These are phyloP conservation scores for Nakaseomyces bracarensis DNA, from an alignment of 1,139 yeast genomes.

Conservation along the genomic window DNA sequence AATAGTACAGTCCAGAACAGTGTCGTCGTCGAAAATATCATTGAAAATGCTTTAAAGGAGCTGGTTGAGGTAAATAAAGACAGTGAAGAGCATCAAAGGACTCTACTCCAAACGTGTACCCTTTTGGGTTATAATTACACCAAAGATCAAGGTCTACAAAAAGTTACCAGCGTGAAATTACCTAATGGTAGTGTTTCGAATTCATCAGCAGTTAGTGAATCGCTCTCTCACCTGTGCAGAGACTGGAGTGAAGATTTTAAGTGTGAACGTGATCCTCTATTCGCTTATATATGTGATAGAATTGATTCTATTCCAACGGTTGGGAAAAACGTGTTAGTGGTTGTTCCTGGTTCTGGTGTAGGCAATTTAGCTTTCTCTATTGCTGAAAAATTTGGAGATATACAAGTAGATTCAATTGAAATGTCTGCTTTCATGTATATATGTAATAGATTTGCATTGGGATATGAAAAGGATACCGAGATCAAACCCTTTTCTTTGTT, in stretches of 20 bases:
- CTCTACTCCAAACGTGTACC: slow-evolving; percentile 20
- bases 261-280: slow-evolving; percentile 45
- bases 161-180: neutral
- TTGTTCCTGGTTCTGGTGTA: slow-evolving; percentile 75
- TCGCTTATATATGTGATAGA: slow-evolving; percentile 39
- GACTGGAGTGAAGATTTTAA: slow-evolving; percentile 54
- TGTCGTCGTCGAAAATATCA: slow-evolving; percentile 39
- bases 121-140: slow-evolving; percentile 16
- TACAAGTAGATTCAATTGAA: slow-evolving; percentile 61
- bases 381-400: slow-evolving; percentile 34
- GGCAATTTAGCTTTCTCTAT: slow-evolving; percentile 65
- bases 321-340: slow-evolving; percentile 38
- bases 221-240: slow-evolving; percentile 62
- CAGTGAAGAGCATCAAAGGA: slow-evolving; percentile 32
- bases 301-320: slow-evolving; percentile 28
- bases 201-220: slow-evolving; percentile 51
- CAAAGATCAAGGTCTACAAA: slow-evolving; percentile 7
- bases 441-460: slow-evolving; percentile 50
- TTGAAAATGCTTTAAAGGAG: slow-evolving; percentile 35
- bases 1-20: slow-evolving; percentile 40
- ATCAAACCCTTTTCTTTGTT: slow-evolving; percentile 64
- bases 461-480: slow-evolving; percentile 13
- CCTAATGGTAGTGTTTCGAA: slow-evolving; percentile 17
- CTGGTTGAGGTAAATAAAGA: slow-evolving; percentile 31
- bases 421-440: slow-evolving; percentile 62